Percentiles rank a stretch among this genome's conserved stretches.
These are phyloP conservation scores for Polytrichum commune DNA, from an alignment of 225 moss, liverwort and hornwort species.

Conservation along the genomic window DNA sequence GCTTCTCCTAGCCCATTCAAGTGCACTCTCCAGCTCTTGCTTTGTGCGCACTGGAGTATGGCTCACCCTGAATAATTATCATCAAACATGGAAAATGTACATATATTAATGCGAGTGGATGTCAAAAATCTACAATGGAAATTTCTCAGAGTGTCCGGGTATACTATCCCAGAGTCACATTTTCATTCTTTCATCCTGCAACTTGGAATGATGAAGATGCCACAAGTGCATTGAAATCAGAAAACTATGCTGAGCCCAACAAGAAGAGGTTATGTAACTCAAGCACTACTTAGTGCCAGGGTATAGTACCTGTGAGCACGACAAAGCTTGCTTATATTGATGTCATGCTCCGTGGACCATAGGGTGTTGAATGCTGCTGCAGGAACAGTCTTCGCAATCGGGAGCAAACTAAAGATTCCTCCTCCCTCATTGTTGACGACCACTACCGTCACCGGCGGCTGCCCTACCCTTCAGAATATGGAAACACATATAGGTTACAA, in stretches of 20 bases:
- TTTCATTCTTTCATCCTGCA: too few relatives aligned
- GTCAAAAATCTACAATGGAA: too few relatives aligned
- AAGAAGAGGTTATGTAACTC: too few relatives aligned
- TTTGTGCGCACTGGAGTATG: constrained; percentile 70
- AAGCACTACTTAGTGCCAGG: too few relatives aligned
- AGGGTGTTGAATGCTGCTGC: constrained; percentile 64
- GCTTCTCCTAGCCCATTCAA: constrained; percentile 61
- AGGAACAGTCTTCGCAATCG: constrained; percentile 59
- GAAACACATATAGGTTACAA: too few relatives aligned
- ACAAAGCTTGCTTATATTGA: constrained; percentile 71
- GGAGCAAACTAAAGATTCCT: constrained; percentile 95
- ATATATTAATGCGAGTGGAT: too few relatives aligned
- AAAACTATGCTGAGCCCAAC: too few relatives aligned
- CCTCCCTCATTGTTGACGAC: constrained; percentile 97
- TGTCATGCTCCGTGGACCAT: constrained; percentile 74
- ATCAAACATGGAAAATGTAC: too few relatives aligned
- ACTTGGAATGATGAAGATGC: too few relatives aligned
- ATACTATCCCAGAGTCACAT: too few relatives aligned
- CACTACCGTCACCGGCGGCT: constrained; percentile 89
- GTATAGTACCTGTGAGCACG: constrained; percentile 76
- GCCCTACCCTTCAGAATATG: constrained; percentile 65
- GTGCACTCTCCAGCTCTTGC: constrained; percentile 63
- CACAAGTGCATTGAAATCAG: too few relatives aligned
- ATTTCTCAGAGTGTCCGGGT: too few relatives aligned
- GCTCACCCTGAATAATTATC: constrained; percentile 46